Evolutionary conservation across 169 alveolate species (phyloP).

Genomic region (Theileria orientalis): DNA sequence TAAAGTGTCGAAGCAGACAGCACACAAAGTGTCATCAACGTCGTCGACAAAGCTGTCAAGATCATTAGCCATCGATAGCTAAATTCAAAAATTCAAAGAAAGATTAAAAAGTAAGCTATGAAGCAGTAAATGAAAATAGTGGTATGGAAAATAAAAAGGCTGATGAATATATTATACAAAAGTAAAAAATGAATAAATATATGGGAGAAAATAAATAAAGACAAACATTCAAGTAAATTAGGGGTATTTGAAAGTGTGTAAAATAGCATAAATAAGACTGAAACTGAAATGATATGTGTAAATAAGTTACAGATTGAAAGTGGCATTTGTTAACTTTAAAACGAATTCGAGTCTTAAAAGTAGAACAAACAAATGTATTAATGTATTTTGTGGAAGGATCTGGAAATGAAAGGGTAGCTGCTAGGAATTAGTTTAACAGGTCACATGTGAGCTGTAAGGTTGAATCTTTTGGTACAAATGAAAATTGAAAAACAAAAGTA

Average conservation of each 20-base stretch:
- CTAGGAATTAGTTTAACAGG: no score
- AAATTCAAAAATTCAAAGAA: neutral
- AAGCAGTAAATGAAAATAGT: neutral
- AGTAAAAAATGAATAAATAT: neutral
- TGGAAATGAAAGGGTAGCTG: no score
- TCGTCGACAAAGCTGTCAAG: conserved; percentile 18
- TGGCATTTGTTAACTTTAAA: neutral
- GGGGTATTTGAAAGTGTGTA: no score
- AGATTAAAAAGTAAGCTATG: neutral
- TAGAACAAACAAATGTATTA: no score
- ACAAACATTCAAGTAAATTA: no score
- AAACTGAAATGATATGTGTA: neutral
- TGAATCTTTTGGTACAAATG: no score
- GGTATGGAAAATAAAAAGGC: neutral
- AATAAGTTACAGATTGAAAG: neutral
- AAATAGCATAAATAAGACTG: neutral
- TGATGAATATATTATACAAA: neutral
- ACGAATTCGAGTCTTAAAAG: neutral
- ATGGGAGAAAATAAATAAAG: neutral
- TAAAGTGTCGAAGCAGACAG: conserved; percentile 37
- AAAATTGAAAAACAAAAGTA: no score
- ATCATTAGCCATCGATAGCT: neutral
- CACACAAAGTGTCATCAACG: conserved; percentile 41
- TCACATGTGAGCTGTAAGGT: no score
- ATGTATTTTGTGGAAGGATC: no score